Evolutionary conservation across 208 protist genomes (phyloP), one percentile per base, ranked within the genome.

Genomic region (Wallacemonas collosoma): DNA sequence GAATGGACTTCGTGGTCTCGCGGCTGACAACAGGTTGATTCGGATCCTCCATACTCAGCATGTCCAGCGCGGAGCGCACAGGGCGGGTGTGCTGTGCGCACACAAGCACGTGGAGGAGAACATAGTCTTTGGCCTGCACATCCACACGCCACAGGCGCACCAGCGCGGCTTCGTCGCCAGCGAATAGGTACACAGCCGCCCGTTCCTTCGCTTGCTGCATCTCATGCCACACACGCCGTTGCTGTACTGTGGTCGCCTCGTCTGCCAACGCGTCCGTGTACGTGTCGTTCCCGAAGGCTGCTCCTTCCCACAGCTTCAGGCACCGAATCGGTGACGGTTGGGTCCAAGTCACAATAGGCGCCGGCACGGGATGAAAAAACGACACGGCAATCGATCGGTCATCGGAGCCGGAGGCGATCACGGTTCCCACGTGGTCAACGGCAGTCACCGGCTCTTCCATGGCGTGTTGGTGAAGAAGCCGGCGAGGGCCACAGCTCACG

Each of bases 61-160:
- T 73, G 7, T 68, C 66, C 14, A 95, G 75, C 12, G 86, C 76
- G 0, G 86, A 90, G 35, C 65, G 72, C 70, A 79, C 65, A 45
- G 58, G 68, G 38, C 45, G 71, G 53, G 71, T 70, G 51, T 60
- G 77, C 1, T 56, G 26, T n/a, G 75, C 77, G 68, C 87, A 72
- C 40, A 89, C 74, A 47, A 95, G 77, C n/a, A 93, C 79, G 68
- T 87, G 79, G 57, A 83, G 61, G 54, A 93, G 72, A 2, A 81
- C 61, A 71, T 86, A 83, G 12, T 36, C 48, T 17, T 69, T 41
- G 1, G 67, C 7, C 40, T 86, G 75, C 26, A 93, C 81, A 68
- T 94, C 84, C 2, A 93, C 80, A 3, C 91, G 77, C 85, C 85
- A 96, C 64, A 96, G 61, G 1, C 91, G 88, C 68, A 93, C 83